phyloP scores from a whole-genome alignment of 1,139 yeast genomes.

The Yamadazyma buinensis region DNA sequence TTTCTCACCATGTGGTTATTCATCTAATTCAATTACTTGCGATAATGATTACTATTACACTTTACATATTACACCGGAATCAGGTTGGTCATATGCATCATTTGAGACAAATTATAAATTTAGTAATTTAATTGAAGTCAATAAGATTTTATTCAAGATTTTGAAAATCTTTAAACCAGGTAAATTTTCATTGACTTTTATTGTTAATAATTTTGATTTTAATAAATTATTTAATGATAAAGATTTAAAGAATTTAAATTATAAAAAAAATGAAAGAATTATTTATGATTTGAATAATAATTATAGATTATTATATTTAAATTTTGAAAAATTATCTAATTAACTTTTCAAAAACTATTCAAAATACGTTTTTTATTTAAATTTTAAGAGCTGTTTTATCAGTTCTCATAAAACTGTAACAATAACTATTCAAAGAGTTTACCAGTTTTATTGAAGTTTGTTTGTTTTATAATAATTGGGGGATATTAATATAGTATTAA shows the following conservation, averaged over 20 bases:
- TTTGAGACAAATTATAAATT: slow-evolving; percentile 83
- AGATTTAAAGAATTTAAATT: slow-evolving; percentile 43
- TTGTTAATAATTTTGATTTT: slow-evolving; percentile 31
- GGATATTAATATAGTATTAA: slow-evolving; percentile 13
- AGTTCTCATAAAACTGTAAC: slow-evolving; percentile 3
- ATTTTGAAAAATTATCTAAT: slow-evolving; percentile 28
- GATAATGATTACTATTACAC: slow-evolving; percentile 72
- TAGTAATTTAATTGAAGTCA: slow-evolving; percentile 38
- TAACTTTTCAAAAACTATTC: slow-evolving; percentile 1
- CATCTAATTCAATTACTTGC: slow-evolving; percentile 73
- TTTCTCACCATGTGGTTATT: slow-evolving; percentile 94
- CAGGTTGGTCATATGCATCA: slow-evolving; percentile 93
- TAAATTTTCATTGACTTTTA: slow-evolving; percentile 71
- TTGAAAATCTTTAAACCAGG: slow-evolving; percentile 69
- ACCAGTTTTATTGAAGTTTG: no score
- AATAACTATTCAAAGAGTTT: neutral
- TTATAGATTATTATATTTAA: slow-evolving; percentile 46
- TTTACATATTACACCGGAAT: slow-evolving; percentile 90
- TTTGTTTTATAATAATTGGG: slow-evolving; percentile 14
- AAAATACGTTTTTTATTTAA: no score
- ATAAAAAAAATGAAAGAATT: slow-evolving; percentile 63
- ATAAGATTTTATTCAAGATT: slow-evolving; percentile 54
- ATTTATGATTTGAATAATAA: slow-evolving; percentile 61
- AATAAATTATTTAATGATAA: slow-evolving; percentile 26
- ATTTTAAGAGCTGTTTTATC: no score